These are phyloP conservation scores for Parasitella parasitica DNA, from an alignment of 371 early-diverging fungal genomes.

Conservation along the genomic window DNA sequence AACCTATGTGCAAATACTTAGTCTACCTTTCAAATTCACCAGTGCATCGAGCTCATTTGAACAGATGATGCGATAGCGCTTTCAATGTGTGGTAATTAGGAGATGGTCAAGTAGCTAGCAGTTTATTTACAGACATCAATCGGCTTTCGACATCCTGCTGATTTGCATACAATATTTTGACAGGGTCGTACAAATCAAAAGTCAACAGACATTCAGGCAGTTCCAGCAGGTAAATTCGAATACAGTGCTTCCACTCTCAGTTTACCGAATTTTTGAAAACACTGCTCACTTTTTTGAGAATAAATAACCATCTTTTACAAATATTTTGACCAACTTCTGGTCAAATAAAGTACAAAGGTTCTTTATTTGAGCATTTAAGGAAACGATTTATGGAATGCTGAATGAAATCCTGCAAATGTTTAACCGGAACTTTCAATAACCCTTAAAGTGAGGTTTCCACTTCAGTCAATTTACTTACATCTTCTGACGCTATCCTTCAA, in stretches of 20 bases:
- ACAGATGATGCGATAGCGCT: slow-evolving; percentile 42
- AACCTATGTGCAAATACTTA: background rate
- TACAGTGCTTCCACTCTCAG: no score
- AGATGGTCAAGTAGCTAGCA: slow-evolving; percentile 54
- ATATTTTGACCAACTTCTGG: no score
- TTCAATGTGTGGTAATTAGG: slow-evolving; percentile 57
- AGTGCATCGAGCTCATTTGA: slow-evolving; percentile 12
- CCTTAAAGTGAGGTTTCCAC: slow-evolving; percentile 5
- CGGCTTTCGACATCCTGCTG: background rate
- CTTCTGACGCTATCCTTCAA: slow-evolving; percentile 11
- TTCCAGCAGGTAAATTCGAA: slow-evolving; percentile 70
- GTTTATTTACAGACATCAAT: slow-evolving; percentile 27
- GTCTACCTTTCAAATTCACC: no score
- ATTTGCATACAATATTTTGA: slow-evolving; percentile 59
- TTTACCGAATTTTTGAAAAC: no score
- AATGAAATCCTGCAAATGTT: background rate
- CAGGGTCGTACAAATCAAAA: slow-evolving; percentile 70
- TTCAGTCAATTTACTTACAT: slow-evolving; percentile 6
- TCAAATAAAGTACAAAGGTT: no score
- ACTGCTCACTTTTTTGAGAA: no score
- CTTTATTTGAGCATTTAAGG: background rate
- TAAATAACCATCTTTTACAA: no score
- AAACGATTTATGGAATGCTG: background rate
- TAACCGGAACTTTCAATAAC: slow-evolving; percentile 8
- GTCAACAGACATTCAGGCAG: slow-evolving; percentile 73